Evolutionary conservation across 257 asterid genomes (phyloP).

Genomic region (Solanum ossicruentum): DNA sequence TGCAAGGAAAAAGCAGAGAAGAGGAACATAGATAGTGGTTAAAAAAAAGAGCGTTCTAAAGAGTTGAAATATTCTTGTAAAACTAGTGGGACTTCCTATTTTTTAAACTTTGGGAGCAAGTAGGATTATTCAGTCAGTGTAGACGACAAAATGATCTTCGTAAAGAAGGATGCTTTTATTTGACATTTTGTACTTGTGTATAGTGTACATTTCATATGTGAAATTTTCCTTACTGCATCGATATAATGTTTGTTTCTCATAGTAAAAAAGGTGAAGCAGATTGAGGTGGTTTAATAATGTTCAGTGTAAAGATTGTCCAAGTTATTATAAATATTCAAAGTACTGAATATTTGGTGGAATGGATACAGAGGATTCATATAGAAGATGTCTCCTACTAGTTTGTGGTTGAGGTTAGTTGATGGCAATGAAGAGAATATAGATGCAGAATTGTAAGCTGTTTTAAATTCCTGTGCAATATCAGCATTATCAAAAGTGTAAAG

Average conservation of each 20-base stretch:
- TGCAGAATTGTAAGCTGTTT: neutral
- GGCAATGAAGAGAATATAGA: neutral
- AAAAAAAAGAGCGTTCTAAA: neutral
- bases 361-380: neutral
- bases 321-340: neutral
- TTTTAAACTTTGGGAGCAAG: neutral
- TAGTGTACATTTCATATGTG: neutral
- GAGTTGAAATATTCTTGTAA: neutral
- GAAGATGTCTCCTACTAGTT: neutral
- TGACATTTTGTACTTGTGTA: neutral
- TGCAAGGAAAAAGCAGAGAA: neutral
- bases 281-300: neutral
- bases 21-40: neutral
- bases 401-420: neutral
- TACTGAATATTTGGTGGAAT: neutral
- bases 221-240: neutral
- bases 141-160: neutral
- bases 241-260: neutral
- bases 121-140: neutral
- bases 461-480: neutral
- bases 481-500: neutral
- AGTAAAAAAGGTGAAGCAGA: neutral
- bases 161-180: neutral
- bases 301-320: neutral
- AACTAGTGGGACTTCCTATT: neutral